Percentiles rank a stretch among this genome's conserved stretches.
Conservation (phyloP, 2,329 filamentous ascomycete genomes). For the Aspergillus sp. region DNA sequence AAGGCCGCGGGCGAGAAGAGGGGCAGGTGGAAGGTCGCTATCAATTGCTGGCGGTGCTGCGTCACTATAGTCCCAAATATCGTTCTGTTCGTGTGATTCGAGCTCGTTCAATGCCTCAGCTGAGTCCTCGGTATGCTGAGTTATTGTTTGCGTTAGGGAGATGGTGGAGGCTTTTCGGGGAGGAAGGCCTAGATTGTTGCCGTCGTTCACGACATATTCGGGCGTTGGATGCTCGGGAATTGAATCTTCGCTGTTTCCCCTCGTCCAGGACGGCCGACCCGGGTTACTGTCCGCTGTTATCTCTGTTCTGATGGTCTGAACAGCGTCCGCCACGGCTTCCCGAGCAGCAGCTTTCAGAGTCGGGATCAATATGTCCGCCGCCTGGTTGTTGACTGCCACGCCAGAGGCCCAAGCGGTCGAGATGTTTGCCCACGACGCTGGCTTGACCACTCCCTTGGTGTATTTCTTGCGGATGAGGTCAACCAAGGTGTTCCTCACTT, state of each 20-base stretch:
- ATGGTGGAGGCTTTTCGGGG: constrained; percentile 46
- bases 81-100: constrained; percentile 18
- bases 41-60: constrained; percentile 26
- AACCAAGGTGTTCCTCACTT: constrained; percentile 37
- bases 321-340: constrained; percentile 44
- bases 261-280: constrained; percentile 19
- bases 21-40: constrained; percentile 35
- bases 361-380: constrained; percentile 47
- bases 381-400: constrained; percentile 40
- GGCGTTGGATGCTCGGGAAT: constrained; percentile 31
- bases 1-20: constrained; percentile 42
- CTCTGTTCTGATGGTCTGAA: constrained; percentile 46
- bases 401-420: constrained; percentile 46
- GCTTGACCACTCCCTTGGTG: constrained; percentile 42
- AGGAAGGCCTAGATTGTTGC: constrained; percentile 26
- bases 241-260: constrained; percentile 18
- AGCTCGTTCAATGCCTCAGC: constrained; percentile 21
- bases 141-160: constrained; percentile 47
- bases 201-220: constrained; percentile 26
- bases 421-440: constrained; percentile 45
- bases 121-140: constrained; percentile 40
- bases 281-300: constrained; percentile 37
- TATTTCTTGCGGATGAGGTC: constrained; percentile 45
- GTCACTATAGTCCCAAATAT: constrained; percentile 17
- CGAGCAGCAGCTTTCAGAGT: constrained; percentile 47